phyloP scores from a whole-genome alignment of 2,329 filamentous ascomycete genomes.

The Lasiodiplodia sp. region DNA sequence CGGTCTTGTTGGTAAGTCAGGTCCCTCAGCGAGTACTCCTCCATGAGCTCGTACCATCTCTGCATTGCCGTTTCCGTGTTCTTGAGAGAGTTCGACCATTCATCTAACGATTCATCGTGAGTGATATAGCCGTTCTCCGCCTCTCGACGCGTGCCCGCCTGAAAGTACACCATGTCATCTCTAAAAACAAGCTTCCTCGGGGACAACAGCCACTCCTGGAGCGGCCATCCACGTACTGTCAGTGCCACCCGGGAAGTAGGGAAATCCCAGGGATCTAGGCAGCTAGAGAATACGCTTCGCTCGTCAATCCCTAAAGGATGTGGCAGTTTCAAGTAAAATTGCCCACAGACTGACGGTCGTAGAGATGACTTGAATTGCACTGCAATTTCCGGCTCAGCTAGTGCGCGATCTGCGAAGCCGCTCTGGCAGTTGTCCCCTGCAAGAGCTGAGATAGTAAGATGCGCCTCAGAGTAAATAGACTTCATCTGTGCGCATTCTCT shows the following conservation, averaged over 20 bases:
- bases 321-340: not conserved
- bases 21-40: not conserved
- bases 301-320: not conserved
- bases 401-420: not conserved
- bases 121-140: not conserved
- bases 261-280: not conserved
- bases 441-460: not conserved
- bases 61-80: not conserved
- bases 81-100: not conserved
- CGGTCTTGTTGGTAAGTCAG: not conserved
- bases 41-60: slow-evolving; percentile 1
- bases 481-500: not conserved
- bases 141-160: not conserved
- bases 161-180: not conserved
- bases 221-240: not conserved
- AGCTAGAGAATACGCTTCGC: not conserved
- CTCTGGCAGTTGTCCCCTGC: not conserved
- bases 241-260: not conserved
- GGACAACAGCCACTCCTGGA: not conserved
- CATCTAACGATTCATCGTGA: not conserved
- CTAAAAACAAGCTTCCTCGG: not conserved
- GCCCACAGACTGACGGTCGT: not conserved
- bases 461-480: not conserved
- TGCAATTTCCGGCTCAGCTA: not conserved
- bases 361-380: not conserved